phyloP scores from a whole-genome alignment of 2,329 filamentous ascomycete genomes.

The Anthostomella pinea region DNA sequence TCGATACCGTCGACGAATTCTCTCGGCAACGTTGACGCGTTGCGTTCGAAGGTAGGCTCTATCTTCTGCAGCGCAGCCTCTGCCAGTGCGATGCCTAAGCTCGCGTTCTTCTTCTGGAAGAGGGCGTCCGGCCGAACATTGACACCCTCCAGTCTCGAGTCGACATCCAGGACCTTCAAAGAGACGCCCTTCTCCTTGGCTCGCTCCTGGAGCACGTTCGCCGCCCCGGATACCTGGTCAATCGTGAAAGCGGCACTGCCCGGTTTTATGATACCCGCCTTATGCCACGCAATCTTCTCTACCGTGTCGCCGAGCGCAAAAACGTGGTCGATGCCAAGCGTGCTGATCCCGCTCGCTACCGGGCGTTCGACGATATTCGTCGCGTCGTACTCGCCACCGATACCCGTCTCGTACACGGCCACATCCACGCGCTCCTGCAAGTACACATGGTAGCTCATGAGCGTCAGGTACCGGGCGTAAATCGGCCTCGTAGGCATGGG shows the following conservation, averaged over 20 bases:
- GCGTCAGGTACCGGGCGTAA: conserved; percentile 61
- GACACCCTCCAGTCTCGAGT: conserved; percentile 45
- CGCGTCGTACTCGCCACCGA: conserved; percentile 66
- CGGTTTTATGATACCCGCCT: conserved; percentile 67
- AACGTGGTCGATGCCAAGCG: conserved; percentile 69
- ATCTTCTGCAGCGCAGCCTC: conserved; percentile 47
- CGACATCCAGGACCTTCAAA: conserved; percentile 45
- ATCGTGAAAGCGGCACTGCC: conserved; percentile 58
- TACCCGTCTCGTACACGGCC: conserved; percentile 64
- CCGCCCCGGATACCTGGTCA: conserved; percentile 45
- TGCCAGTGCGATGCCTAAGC: conserved; percentile 48
- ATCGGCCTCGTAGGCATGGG: conserved; percentile 46
- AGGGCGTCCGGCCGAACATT: conserved; percentile 49
- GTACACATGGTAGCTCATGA: conserved; percentile 67
- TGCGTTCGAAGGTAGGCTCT: conserved; percentile 30
- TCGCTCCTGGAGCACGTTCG: conserved; percentile 45
- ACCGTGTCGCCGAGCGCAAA: conserved; percentile 60
- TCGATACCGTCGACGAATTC: conserved; percentile 73
- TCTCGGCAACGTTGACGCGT: conserved; percentile 45
- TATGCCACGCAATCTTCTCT: conserved; percentile 70
- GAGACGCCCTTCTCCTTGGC: conserved; percentile 51
- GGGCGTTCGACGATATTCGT: conserved; percentile 64
- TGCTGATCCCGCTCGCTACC: conserved; percentile 58
- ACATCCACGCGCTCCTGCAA: conserved; percentile 59
- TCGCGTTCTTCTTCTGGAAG: conserved; percentile 59